These are phyloP conservation scores for Rhizopus microsporus DNA, from an alignment of 371 early-diverging fungal species.

Conservation along the genomic window DNA sequence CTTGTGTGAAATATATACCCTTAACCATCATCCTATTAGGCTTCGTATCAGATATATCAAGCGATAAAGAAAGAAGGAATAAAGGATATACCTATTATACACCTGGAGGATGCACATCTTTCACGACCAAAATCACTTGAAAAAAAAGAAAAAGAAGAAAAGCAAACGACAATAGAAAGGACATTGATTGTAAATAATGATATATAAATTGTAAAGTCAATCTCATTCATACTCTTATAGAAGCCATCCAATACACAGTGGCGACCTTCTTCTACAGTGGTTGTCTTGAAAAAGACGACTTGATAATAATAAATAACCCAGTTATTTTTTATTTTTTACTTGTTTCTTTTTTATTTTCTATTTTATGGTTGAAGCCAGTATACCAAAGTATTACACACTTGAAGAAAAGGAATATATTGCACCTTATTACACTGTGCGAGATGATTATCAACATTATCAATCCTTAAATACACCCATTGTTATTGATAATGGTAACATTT, in stretches of 20 bases:
- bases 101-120: background rate
- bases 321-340: slow-evolving; percentile 3
- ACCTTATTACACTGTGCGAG: slow-evolving; percentile 22
- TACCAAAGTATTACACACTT: slow-evolving; percentile 28
- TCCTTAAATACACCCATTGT: slow-evolving; percentile 53
- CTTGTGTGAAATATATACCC: background rate
- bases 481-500: slow-evolving; percentile 65
- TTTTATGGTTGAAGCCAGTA: slow-evolving; percentile 31
- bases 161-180: background rate
- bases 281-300: background rate
- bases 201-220: background rate
- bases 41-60: slow-evolving; percentile 20
- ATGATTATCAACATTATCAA: slow-evolving; percentile 22
- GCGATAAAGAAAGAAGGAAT: background rate
- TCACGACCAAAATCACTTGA: background rate
- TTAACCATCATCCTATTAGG: slow-evolving; percentile 1
- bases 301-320: slow-evolving; percentile 3
- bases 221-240: background rate
- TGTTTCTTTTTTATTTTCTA: background rate
- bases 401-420: slow-evolving; percentile 33
- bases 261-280: background rate
- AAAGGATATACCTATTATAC: background rate
- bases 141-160: background rate
- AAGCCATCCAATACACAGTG: background rate
- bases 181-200: background rate